Conservation (phyloP, 805 yeast genomes). For the Candida sphagnicola region DNA sequence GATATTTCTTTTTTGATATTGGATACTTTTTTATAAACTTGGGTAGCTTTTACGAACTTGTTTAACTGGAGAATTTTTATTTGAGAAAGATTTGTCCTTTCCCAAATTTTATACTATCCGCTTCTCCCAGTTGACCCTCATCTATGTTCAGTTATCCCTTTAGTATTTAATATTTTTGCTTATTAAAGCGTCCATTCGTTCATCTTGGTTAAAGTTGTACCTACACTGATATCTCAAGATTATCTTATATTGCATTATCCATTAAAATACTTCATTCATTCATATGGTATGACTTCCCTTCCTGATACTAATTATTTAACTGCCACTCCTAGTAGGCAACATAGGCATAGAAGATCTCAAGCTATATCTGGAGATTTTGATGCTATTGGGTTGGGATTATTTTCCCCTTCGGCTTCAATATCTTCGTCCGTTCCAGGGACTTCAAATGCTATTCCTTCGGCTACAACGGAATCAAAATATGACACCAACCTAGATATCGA, state of each 20-base stretch:
- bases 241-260: too few relatives aligned
- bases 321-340: conserved; percentile 36
- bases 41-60: too few relatives aligned
- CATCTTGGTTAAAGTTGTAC: too few relatives aligned
- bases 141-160: not conserved
- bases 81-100: too few relatives aligned
- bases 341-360: conserved; percentile 80
- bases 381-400: conserved; percentile 19
- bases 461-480: not conserved
- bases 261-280: too few relatives aligned
- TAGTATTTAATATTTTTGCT: not conserved
- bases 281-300: conserved; percentile 9
- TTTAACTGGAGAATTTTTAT: too few relatives aligned
- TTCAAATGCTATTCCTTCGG: not conserved
- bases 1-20: too few relatives aligned
- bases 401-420: not conserved
- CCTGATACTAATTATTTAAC: conserved; percentile 8
- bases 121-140: too few relatives aligned
- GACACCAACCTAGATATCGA: conserved; percentile 16
- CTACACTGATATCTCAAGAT: not conserved
- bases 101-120: too few relatives aligned
- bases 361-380: conserved; percentile 89
- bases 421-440: not conserved
- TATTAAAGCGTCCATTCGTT: not conserved
- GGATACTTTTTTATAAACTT: too few relatives aligned